Evolutionary conservation across 345 rosid species (phyloP).

Genomic region (Aethionema arabicum): DNA sequence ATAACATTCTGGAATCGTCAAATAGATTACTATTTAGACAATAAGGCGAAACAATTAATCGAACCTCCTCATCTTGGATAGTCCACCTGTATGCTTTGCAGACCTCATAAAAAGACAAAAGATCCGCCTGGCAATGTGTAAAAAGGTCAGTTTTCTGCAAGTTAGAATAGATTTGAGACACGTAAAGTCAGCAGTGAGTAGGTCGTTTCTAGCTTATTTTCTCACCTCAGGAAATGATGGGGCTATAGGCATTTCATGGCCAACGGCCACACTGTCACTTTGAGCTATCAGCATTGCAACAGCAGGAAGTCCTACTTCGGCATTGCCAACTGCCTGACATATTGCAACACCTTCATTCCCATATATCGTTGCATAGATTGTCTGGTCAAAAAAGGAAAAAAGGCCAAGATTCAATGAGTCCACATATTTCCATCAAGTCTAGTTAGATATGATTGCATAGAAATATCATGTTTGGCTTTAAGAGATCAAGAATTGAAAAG

Average conservation of each 20-base stretch:
- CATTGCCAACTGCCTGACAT: conserved; percentile 62
- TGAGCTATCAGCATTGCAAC: conserved; percentile 61
- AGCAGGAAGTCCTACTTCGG: conserved; percentile 74
- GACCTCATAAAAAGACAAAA: conserved; percentile 77
- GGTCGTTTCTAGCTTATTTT: conserved; percentile 32
- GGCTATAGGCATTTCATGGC: conserved; percentile 67
- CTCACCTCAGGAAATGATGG: conserved; percentile 82
- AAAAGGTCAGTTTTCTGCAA: conserved; percentile 29
- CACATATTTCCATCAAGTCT: not conserved
- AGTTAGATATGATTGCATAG: conserved; percentile 13
- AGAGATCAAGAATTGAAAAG: conserved; percentile 19
- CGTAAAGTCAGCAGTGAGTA: conserved; percentile 14
- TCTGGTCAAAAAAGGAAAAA: conserved; percentile 46
- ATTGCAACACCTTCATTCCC: conserved; percentile 55
- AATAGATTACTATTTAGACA: conserved; percentile 1
- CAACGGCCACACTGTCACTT: conserved; percentile 77
- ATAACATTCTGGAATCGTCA: not conserved
- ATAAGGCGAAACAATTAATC: conserved; percentile 20
- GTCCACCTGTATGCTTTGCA: conserved; percentile 76
- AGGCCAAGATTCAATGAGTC: conserved; percentile 17
- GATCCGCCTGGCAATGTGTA: conserved; percentile 60
- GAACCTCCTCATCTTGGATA: conserved; percentile 72
- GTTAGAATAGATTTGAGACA: conserved; percentile 15
- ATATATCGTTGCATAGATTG: conserved; percentile 60
- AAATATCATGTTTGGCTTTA: conserved; percentile 10